Percentiles rank a stretch among this genome's conserved stretches.
Evolutionary conservation across 2,329 filamentous ascomycete species (phyloP).

Genomic region (Cordyceps farinosa): DNA sequence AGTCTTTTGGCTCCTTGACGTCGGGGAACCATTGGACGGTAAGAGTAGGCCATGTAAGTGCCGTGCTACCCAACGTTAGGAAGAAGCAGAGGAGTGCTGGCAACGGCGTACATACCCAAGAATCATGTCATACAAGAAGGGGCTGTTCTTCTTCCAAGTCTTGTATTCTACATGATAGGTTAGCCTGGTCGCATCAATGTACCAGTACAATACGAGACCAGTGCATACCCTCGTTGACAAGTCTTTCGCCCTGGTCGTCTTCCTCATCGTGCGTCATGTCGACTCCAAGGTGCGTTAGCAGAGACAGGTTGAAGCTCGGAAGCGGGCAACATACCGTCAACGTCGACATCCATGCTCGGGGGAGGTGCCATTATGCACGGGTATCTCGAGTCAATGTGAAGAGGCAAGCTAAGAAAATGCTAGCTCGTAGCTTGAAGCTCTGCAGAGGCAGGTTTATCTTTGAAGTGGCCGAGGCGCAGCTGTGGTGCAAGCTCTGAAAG

Average conservation of each 20-base stretch:
- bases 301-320: not conserved
- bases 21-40: conserved; percentile 99
- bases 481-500: conserved; percentile 29
- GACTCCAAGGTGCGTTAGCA: conserved; percentile 25
- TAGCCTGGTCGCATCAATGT: not conserved
- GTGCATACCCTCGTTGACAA: conserved; percentile 83
- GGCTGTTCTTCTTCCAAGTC: conserved; percentile 99
- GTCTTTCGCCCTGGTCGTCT: conserved; percentile 71
- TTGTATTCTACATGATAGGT: conserved; percentile 72
- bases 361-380: conserved; percentile 33
- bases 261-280: conserved; percentile 61
- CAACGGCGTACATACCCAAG: conserved; percentile 57
- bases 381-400: not conserved
- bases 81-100: conserved; percentile 11
- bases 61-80: conserved; percentile 55
- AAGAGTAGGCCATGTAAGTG: conserved; percentile 93
- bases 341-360: conserved; percentile 34
- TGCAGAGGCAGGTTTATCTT: not conserved
- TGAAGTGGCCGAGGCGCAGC: not conserved
- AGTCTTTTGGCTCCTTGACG: conserved; percentile 80
- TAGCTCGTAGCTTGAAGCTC: not conserved
- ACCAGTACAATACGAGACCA: too few relatives aligned
- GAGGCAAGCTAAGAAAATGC: not conserved
- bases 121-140: conserved; percentile 98
- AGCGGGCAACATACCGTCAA: conserved; percentile 31